Base-by-base conservation (phyloP, 2,329 filamentous ascomycete genomes). In the Diaporthe batatas region DNA sequence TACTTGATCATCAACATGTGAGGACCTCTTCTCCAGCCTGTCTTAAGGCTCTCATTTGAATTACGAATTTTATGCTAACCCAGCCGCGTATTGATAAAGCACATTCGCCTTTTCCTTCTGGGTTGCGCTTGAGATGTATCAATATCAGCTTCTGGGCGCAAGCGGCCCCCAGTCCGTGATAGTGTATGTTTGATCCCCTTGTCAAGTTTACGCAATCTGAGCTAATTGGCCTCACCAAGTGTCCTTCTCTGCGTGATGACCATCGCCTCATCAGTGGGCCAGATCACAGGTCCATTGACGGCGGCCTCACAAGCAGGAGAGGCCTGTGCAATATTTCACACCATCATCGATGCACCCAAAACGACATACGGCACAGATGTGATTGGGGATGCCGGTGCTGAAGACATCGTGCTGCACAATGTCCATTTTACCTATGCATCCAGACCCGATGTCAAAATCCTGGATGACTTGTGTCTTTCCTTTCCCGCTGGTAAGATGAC, bases 401-500 rank as follows among this genome's bases (percentile, higher is more conserved):
- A 82, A 8, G 87, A 91, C 59, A 90, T 93, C 53, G 82, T 86
- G 6, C 87, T 95, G 29, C 81, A 89, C 12, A 84, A 90, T 57
- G 87, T 95, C 25, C 89, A 86, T 34, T 94, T 95, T 77, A 88
- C 91, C 0, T 95, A 95, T 76, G 92, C 75, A 79, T 86, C 73
- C 68, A 81, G 36, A 80, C 87, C 72, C 80, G 86, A 25, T 81
- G 83, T 64, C 67, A 83, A 88, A 70, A 86, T 89, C 51, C 80
- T 89, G 23, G 86, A 86, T 29, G 80, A 87, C 39, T 80, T 90
- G 64, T 87, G 84, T 73, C 81, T 89, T 62, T 84, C 83, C 42
- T 87, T 89, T 75, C 83, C 82, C 16, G 92, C 92, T 0, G 93
- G 94, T 0, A 92, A 93, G 68, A 91, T 92, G 64, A 93, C 93